Base-by-base conservation (phyloP, 75 land plant genomes). In the Sequoia sempervirens region DNA sequence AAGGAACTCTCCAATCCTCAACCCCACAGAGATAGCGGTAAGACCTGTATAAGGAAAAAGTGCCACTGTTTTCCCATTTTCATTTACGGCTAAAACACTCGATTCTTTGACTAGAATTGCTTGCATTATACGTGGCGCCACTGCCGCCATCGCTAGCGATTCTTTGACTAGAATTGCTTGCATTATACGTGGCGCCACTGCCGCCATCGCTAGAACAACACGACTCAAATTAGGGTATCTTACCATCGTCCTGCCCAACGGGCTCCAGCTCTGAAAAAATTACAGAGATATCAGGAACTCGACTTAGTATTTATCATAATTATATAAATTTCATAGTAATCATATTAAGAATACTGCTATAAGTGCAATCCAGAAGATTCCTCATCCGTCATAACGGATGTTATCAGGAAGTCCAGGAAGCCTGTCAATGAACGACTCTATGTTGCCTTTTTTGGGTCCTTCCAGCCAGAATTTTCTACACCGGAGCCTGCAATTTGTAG, bases 1-100 rank as follows among this genome's bases (percentile, higher is more conserved):
- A 7, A 95, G 86, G 82, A 87, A 64, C 1, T 86, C 81, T 76
- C 91, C 93, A 26, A 91, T 85, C 82, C 89, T 91, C 52, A 92
- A 52, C 9, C 86, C 94, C 61, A 75, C 70, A 2, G 94, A 83
- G 26, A 86, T 84, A 64, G 70, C 1, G 6, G 34, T 83, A 47
- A 88, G 17, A 2, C 5, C 73, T 7, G 85, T 84, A 73, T 94
- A 92, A n/a, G 87, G 45, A 40, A 87, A 94, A 61, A 88, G 82
- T 1, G 88, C 87, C 20, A 88, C 12, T 2, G 91, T 87, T 8
- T 87, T 79, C 14, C 96, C 96, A 15, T 87, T 88, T 68, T 86
- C 80, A 75, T 87, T 85, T 30, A 95, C 90, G 0, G 64, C 88
- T 13, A 95, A 13, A 52, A 91, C 86, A 12, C 94, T 23, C n/a